Percentiles rank a stretch among this genome's conserved stretches.
These are phyloP conservation scores for Diaporthe sp. DNA, from an alignment of 2,329 filamentous ascomycete species.

Conservation along the genomic window DNA sequence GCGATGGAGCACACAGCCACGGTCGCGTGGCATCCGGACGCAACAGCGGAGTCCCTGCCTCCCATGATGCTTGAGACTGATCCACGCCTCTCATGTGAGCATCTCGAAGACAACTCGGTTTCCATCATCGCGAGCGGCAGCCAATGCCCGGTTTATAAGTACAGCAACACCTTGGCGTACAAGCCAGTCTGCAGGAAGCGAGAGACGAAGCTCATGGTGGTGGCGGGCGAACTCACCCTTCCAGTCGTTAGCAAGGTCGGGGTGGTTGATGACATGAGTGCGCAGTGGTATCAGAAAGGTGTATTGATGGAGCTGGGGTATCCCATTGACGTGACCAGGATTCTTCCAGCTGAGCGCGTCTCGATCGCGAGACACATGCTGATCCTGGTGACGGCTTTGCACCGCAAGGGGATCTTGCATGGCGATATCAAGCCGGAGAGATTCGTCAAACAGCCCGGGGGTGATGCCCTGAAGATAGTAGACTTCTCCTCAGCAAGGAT, in stretches of 20 bases:
- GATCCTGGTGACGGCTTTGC: constrained; percentile 22
- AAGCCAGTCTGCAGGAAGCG: constrained; percentile 32
- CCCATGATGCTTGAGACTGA: constrained; percentile 34
- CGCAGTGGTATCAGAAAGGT: constrained; percentile 33
- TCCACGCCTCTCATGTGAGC: constrained; percentile 31
- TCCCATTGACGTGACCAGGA: constrained; percentile 18
- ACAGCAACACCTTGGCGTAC: constrained; percentile 30
- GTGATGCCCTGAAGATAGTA: background rate
- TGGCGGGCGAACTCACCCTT: constrained; percentile 18
- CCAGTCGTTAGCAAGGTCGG: constrained; percentile 27
- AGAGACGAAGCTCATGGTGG: constrained; percentile 30
- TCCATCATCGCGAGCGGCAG: constrained; percentile 18
- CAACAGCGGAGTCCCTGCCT: constrained; percentile 21
- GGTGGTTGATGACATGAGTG: constrained; percentile 33
- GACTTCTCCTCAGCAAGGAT: constrained; percentile 27
- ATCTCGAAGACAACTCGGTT: constrained; percentile 5
- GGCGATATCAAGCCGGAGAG: constrained; percentile 28
- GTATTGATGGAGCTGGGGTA: constrained; percentile 24
- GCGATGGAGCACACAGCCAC: constrained; percentile 4
- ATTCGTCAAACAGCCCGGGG: constrained; percentile 14
- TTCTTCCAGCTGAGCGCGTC: constrained; percentile 28
- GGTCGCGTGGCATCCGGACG: constrained; percentile 15
- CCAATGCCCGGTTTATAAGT: constrained; percentile 12
- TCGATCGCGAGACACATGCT: constrained; percentile 27
- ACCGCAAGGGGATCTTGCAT: constrained; percentile 25